Evolutionary conservation across 352 stramenopile genomes (phyloP), one percentile per base, ranked within the genome.

Genomic region (Phytophthora vignae): DNA sequence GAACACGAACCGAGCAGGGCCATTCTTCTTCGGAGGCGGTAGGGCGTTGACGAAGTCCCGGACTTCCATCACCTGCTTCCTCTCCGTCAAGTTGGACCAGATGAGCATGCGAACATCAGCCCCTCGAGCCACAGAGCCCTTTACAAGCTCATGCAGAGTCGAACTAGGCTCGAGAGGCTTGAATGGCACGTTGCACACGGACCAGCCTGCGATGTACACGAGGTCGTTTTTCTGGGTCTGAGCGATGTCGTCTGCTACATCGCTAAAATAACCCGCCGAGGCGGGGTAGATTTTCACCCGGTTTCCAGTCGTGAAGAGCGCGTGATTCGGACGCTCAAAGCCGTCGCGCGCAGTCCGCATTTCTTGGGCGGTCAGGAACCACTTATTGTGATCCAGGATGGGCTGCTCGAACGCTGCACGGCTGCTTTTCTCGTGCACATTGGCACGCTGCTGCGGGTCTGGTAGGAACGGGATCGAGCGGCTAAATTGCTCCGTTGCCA

Each of bases 171-270:
- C 48, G 6, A 55, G 36, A 6, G 83, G 83, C 17, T 76, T 73
- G 53, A 90, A 81, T 11, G 74, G 65, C 22, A 90, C 70, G 46
- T 89, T 73, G 60, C 83, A 82, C n/a, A 86, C 71, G 21, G 69
- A 82, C 81, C 83, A 90, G 38, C 77, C 83, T 4, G 79, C 76
- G n/a, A 89, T 55, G 17, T 76, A 88, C 49, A 89, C 70, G 12
- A 74, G 71, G 49, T 80, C 55, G 42, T 27, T 15, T 0, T 53
- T 27, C n/a, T 29, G 17, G 19, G 67, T 59, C 15, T 62, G 50
- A 10, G 64, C 38, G 4, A 88, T 52, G 40, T 88, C 81, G 1
- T 74, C 59, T 27, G 79, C 82, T n/a, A 90, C 63, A 1, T 72
- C 64, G 10, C 57, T 55, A 54, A 89, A 91, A 54, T 83, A 86